Evolutionary conservation across 2,329 filamentous ascomycete genomes (phyloP), one percentile per base, ranked within the genome.

Genomic region (Diaporthe citrichinensis): DNA sequence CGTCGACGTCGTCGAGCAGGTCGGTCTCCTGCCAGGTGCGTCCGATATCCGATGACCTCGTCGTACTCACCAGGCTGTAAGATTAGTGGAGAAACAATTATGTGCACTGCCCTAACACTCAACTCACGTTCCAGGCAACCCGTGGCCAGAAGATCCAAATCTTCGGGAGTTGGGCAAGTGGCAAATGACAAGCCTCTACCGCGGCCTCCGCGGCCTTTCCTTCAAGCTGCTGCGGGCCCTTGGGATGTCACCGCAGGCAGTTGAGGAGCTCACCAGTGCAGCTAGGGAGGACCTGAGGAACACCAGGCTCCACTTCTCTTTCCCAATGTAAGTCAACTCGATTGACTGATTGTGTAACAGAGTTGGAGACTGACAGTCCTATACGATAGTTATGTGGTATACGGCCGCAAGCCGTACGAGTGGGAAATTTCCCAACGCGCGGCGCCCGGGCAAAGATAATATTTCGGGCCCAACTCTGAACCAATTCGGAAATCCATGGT

Each of bases 1-100:
- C n/a, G 58, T 61, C n/a, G 58, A 61, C n/a, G n/a, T 44, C n/a
- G 58, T 61, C n/a, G 58, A 61, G 58, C 58, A 61, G 36, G 58
- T 61, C 4, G 58, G 58, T 5, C 31, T 61, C 9, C 58, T 61
- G 7, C 58, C 58, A 61, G 58, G 58, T 61, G 58, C n/a, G 58
- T 61, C 36, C 58, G 15, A 61, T n/a, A 20, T 57, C 36, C n/a
- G 14, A 25, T 28, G 36, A 9, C 14, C n/a, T 2, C n/a, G 7
- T 2, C n/a, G 7, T 41, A 28, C 36, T 15, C 1, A 3, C 36
- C n/a, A n/a, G 58, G 36, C 8, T 41, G 36, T 17, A 28, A 61
- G 14, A 25, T 25, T 8, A 25, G 15, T 9, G 28, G 28, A 31
- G 28, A 57, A 10, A 23, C 5, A 7, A 12, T 41, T 15, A 17